These are phyloP conservation scores for Trichosporon coremiiforme DNA, from an alignment of 1,284 basidiomycete species.

Conservation along the genomic window DNA sequence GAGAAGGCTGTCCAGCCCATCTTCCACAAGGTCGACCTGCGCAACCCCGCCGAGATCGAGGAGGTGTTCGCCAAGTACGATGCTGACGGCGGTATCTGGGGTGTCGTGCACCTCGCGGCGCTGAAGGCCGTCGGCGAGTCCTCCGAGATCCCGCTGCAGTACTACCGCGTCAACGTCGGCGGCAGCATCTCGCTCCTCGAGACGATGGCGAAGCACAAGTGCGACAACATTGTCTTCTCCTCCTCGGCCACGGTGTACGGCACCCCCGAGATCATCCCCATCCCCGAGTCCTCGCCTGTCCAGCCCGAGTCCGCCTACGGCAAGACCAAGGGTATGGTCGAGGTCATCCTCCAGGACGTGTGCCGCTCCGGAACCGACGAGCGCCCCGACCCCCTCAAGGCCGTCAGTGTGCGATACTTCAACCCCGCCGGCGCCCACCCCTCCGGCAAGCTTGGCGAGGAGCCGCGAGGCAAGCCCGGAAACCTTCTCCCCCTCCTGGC, in stretches of 20 bases:
- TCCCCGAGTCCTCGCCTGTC: slow-evolving; percentile 87
- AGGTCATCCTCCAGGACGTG: slow-evolving; percentile 86
- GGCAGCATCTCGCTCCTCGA: slow-evolving; percentile 77
- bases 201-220: slow-evolving; percentile 68
- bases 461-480: slow-evolving; percentile 89
- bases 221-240: slow-evolving; percentile 77
- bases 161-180: slow-evolving; percentile 88
- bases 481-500: slow-evolving; percentile 93
- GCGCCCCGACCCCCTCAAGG: slow-evolving; percentile 40
- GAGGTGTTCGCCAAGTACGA: slow-evolving; percentile 76
- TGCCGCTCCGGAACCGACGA: slow-evolving; percentile 66
- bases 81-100: slow-evolving; percentile 92
- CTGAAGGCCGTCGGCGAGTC: slow-evolving; percentile 98
- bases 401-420: slow-evolving; percentile 74
- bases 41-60: slow-evolving; percentile 67
- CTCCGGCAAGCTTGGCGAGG: slow-evolving; percentile 93
- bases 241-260: slow-evolving; percentile 99
- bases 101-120: slow-evolving; percentile 93
- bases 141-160: slow-evolving; percentile 88
- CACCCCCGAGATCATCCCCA: slow-evolving; percentile 86
- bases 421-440: slow-evolving; percentile 95
- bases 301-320: slow-evolving; percentile 93
- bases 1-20: slow-evolving; percentile 45
- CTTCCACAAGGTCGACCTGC: slow-evolving; percentile 69
- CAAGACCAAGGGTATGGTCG: slow-evolving; percentile 91